Evolutionary conservation across 139 green algal species (phyloP), one percentile per base, ranked within the genome.

Genomic region (Picochlorum sp.): DNA sequence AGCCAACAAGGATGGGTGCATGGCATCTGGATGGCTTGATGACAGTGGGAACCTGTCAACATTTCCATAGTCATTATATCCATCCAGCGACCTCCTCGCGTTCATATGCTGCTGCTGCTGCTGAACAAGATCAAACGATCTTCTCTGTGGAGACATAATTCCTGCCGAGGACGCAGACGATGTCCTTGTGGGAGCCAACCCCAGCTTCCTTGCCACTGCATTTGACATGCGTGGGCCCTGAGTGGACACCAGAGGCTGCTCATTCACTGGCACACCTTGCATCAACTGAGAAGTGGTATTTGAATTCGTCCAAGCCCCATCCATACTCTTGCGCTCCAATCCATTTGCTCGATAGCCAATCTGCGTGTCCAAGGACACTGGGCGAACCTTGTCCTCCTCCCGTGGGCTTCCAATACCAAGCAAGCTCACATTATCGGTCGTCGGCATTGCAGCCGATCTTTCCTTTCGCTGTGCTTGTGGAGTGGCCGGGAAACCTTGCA

Each of bases 151-250:
- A 16, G 21, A 54, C 67, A 55, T 21, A 54, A 62, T 15, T 23
- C 61, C 56, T 7, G 61, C 69, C 34, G 57, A 45, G 6, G 70
- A 49, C 34, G 64, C 16, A 54, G 47, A 54, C 47, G 47, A 54
- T 54, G 47, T 54, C 47, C 51, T 34, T n/a, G 65, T 51, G 1
- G 71, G 70, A 1, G 71, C 71, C 49, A 92, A 74, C 30, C 85
- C 85, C 62, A 89, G 80, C 44, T 85, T 84, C 21, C 85, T 72
- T 3, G 84, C 84, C 49, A 91, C 88, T 32, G 84, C 81, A 71
- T 92, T 92, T 14, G 70, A 83, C 82, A 89, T 89, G 67, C 82
- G 73, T 1, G 82, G 80, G 8, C 75, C 79, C 49, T 68, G 44
- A 66, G 75, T 54, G 62, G 71, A n/a, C 63, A 70, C 55, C 49